phyloP scores from a whole-genome alignment of 345 rosid genomes.

The Eutrema yunnanense region DNA sequence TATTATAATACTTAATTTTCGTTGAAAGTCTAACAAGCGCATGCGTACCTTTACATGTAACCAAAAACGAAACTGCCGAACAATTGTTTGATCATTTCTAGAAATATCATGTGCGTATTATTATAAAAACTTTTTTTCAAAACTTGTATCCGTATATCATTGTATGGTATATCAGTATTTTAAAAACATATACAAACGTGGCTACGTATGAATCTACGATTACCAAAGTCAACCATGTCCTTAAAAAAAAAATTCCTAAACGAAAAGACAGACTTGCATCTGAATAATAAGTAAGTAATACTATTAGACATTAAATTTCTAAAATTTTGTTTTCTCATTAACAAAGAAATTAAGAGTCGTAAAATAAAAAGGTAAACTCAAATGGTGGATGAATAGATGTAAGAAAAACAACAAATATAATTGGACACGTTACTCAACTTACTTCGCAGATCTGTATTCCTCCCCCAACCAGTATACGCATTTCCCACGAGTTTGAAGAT shows the following conservation, averaged over 20 bases:
- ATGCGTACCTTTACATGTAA: constrained; percentile 1
- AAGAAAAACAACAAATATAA: background rate
- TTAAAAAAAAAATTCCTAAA: background rate
- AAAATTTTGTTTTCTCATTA: background rate
- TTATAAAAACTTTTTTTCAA: background rate
- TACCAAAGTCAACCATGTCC: constrained; percentile 16
- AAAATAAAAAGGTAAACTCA: background rate
- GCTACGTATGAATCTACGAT: constrained; percentile 6
- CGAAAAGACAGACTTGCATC: background rate
- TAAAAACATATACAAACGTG: background rate
- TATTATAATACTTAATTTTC: background rate
- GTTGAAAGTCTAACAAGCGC: constrained; percentile 12
- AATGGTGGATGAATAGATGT: background rate
- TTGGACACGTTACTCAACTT: constrained; percentile 20
- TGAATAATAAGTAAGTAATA: background rate
- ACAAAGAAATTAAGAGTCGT: background rate
- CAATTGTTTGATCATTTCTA: constrained; percentile 9
- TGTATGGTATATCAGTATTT: background rate
- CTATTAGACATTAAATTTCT: background rate
- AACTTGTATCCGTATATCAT: background rate
- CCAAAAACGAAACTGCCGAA: background rate
- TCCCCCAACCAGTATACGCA: constrained; percentile 26
- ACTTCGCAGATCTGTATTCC: constrained; percentile 14
- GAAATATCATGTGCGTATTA: constrained; percentile 15
- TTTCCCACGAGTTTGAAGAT: constrained; percentile 29